Percentiles rank a stretch among this genome's conserved stretches.
These are phyloP conservation scores for Venturia effusa DNA, from an alignment of 2,329 filamentous ascomycete species.

Conservation along the genomic window DNA sequence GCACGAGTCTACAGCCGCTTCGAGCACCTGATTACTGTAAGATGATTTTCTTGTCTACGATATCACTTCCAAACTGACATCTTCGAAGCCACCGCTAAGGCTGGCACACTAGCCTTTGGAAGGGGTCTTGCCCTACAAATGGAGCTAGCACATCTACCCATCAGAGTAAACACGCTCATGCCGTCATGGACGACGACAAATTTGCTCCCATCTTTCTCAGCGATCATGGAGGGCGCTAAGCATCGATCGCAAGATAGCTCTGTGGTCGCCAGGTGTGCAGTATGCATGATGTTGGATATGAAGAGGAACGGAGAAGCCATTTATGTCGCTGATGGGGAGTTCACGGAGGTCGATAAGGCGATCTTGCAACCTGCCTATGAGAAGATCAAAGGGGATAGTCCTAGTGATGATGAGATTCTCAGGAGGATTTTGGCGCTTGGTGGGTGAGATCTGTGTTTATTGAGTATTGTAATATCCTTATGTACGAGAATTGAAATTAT, in stretches of 20 bases:
- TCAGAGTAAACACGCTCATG: slow-evolving; percentile 46
- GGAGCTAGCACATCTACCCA: slow-evolving; percentile 27
- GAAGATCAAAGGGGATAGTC: neutral
- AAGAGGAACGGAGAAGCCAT: neutral
- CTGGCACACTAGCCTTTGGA: neutral
- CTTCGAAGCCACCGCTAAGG: neutral
- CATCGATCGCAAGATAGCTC: neutral
- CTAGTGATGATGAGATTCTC: neutral
- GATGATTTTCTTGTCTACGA: too few species aligned
- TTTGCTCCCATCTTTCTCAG: slow-evolving; percentile 28
- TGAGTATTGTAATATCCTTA: too few species aligned
- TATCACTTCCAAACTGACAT: too few species aligned
- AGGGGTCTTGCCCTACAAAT: slow-evolving; percentile 28
- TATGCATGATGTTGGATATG: neutral
- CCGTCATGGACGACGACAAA: slow-evolving; percentile 45
- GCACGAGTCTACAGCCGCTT: slow-evolving; percentile 40
- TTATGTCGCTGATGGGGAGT: neutral
- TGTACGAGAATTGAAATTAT: too few species aligned
- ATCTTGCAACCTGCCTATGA: neutral
- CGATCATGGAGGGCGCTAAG: neutral
- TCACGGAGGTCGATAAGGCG: neutral
- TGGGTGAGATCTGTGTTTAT: neutral
- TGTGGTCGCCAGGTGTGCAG: neutral
- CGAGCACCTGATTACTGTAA: slow-evolving; percentile 41
- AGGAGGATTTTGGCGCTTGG: neutral